phyloP scores from a whole-genome alignment of 768 basidiomycete species.

The Leccinellum luteum region DNA sequence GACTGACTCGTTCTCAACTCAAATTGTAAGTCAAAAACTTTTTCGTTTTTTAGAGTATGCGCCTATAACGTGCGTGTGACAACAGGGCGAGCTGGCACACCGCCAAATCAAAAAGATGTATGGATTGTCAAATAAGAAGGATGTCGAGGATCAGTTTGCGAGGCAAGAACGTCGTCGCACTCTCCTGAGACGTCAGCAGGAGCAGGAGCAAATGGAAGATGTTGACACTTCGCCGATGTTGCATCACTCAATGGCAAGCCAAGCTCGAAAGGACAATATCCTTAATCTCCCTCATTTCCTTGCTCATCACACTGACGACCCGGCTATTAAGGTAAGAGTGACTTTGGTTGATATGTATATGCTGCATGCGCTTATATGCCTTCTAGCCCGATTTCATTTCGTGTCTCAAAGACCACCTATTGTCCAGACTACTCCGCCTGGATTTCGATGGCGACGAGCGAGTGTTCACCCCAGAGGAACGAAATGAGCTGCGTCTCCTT shows the following conservation, averaged over 20 bases:
- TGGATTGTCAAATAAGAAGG: background rate
- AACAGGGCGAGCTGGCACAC: background rate
- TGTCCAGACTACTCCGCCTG: background rate
- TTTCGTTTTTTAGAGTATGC: background rate
- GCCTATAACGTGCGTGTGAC: background rate
- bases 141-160: background rate
- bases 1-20: background rate
- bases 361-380: background rate
- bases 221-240: background rate
- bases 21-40: background rate
- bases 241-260: background rate
- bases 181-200: background rate
- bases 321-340: background rate
- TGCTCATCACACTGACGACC: background rate
- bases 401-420: background rate
- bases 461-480: background rate
- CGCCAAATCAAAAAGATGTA: background rate
- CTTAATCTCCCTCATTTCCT: background rate
- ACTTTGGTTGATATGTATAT: background rate
- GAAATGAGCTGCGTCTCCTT: background rate
- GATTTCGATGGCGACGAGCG: slow-evolving; percentile 1
- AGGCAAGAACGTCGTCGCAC: background rate
- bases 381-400: background rate
- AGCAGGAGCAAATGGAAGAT: background rate
- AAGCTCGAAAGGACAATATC: background rate